Conservation (phyloP, 176 grass and related monocot species). For the Poa pratensis region DNA sequence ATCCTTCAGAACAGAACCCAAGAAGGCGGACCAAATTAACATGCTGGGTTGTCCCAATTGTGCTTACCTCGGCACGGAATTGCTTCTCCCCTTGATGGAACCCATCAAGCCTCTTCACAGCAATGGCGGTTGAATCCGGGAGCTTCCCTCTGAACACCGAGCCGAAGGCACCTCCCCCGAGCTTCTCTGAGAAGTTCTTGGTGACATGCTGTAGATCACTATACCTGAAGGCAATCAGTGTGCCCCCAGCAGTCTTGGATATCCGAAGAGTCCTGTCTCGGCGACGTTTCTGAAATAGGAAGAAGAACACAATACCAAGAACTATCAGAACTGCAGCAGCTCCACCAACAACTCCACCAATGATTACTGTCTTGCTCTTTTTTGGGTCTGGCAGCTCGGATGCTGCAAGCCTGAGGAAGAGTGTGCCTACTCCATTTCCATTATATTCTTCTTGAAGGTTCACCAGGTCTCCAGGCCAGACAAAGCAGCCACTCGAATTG, state of each 20-base stretch:
- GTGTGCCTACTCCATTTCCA: slow-evolving; percentile 48
- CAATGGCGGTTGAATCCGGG: slow-evolving; percentile 66
- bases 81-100: slow-evolving; percentile 88
- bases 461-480: slow-evolving; percentile 66
- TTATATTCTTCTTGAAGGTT: slow-evolving; percentile 63
- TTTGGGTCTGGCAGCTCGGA: slow-evolving; percentile 66
- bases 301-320: slow-evolving; percentile 22
- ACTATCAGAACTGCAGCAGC: slow-evolving; percentile 43
- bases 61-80: slow-evolving; percentile 94
- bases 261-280: slow-evolving; percentile 48
- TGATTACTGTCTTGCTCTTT: slow-evolving; percentile 47
- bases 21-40: slow-evolving; percentile 77
- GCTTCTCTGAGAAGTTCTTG: slow-evolving; percentile 70
- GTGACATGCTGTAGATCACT: slow-evolving; percentile 72
- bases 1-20: slow-evolving; percentile 81
- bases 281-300: slow-evolving; percentile 49
- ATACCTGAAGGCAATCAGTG: slow-evolving; percentile 69
- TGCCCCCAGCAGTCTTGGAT: slow-evolving; percentile 54
- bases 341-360: slow-evolving; percentile 50
- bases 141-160: slow-evolving; percentile 72
- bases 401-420: slow-evolving; percentile 80
- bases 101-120: slow-evolving; percentile 80
- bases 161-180: slow-evolving; percentile 78
- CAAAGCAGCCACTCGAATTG: slow-evolving; percentile 54
- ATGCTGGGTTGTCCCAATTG: slow-evolving; percentile 79